phyloP scores from a whole-genome alignment of 2,329 filamentous ascomycete genomes.

The Aspergillus calidoustus region DNA sequence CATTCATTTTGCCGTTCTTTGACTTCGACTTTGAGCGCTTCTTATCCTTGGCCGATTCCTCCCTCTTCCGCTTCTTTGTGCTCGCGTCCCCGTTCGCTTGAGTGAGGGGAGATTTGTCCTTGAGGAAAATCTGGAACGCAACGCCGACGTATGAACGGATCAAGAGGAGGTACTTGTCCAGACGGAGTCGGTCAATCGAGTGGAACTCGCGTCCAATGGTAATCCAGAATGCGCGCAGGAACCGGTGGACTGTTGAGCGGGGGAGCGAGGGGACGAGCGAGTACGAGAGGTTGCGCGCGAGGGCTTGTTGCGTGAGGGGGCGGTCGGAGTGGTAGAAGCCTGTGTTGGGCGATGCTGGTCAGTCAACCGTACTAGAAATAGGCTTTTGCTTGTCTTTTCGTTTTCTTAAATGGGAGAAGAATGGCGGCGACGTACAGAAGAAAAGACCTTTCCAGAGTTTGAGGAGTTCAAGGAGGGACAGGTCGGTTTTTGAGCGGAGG shows the following conservation, averaged over 20 bases:
- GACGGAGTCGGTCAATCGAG: constrained; percentile 71
- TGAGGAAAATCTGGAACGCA: constrained; percentile 59
- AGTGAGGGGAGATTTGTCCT: constrained; percentile 19
- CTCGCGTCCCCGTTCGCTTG: constrained; percentile 18
- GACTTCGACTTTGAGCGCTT: constrained; percentile 32
- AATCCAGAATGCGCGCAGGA: constrained; percentile 71
- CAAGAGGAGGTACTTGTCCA: constrained; percentile 92
- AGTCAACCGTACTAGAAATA: background rate
- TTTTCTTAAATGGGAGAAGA: background rate
- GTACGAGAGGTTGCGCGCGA: constrained; percentile 76
- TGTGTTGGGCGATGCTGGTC: constrained; percentile 24
- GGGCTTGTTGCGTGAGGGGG: constrained; percentile 80
- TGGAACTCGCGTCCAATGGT: constrained; percentile 73
- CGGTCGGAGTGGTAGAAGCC: constrained; percentile 94
- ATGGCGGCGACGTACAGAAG: constrained; percentile 61
- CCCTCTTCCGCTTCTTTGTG: constrained; percentile 38
- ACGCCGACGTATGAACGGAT: constrained; percentile 77
- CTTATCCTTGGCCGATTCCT: constrained; percentile 30
- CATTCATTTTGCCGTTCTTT: constrained; percentile 23
- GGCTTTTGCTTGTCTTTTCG: background rate
- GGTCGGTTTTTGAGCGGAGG: constrained; percentile 66
- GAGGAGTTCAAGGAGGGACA: constrained; percentile 72
- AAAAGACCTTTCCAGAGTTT: constrained; percentile 97
- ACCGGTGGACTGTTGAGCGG: constrained; percentile 48
- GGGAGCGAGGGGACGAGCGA: constrained; percentile 66